Base-by-base conservation (phyloP, 495 filamentous ascomycete species). In the Annulohypoxylon nitens region DNA sequence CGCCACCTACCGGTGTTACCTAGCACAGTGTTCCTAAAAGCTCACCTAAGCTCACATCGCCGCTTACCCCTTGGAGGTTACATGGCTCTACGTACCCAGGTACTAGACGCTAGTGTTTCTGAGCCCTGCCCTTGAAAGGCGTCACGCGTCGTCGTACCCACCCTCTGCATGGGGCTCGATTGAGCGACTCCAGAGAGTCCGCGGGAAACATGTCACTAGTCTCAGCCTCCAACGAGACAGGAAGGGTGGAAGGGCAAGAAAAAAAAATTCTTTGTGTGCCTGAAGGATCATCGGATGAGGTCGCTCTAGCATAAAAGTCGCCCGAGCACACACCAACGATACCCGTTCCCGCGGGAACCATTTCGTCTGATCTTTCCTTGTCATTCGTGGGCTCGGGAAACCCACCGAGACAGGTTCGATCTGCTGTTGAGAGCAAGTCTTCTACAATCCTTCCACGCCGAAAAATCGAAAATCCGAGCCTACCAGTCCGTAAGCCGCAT, bases 181-280 rank as follows among this genome's bases (percentile, higher is more conserved):
- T 53, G 48, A 64, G 61, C 55, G 45, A 37, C 43, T 67, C 58
- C 25, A 47, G 43, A 47, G 43, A 18, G 47, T 10, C 50, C 54
- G 61, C 55, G 50, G 61, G 64, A 62, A 69, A 70, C 61, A 64
- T 67, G 62, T 63, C 37, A 74, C 69, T 60, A 45, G 71, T 67
- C 67, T 74, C 67, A 67, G 71, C 62, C 71, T 74, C 63, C 62
- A 63, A 74, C 61, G 51, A 63, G 60, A 69, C 25, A 51, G 54
- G 36, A 43, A n/a, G 39, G 39, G 39, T 14, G 30, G 30, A 16
- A 64, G 33, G 16, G 36, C 34, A 9, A 58, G 23, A 30, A 33
- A 53, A 47, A 54, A 65, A 55, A 45, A 5, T 64, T 55, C 23
- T 23, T 55, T 69, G 53, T 57, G 53, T 37, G 26, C 43, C 12